Conservation (phyloP, 1,284 basidiomycete species). For the Moesziomyces sp. region DNA sequence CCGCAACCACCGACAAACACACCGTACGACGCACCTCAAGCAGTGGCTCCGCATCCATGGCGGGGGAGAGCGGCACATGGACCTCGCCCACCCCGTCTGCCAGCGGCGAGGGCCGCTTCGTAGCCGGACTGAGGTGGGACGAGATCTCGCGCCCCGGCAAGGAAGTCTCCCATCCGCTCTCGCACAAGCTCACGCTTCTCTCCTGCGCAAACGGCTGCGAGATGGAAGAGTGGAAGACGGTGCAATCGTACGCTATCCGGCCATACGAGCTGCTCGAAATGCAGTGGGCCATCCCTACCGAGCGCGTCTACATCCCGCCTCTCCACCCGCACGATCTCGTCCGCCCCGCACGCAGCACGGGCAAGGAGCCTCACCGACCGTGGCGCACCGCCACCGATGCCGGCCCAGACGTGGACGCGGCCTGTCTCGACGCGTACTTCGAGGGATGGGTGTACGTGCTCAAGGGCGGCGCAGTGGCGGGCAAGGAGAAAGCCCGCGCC, state of each 20-base stretch:
- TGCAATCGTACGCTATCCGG: conserved; percentile 38
- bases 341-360: conserved; percentile 1
- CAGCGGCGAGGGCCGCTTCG: conserved; percentile 4
- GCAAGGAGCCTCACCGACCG: conserved; percentile 3
- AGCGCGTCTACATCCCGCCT: conserved; percentile 46
- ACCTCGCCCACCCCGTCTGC: neutral
- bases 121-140: conserved; percentile 41
- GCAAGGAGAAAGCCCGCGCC: conserved; percentile 11
- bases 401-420: conserved; percentile 12
- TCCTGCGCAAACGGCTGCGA: conserved; percentile 50
- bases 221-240: conserved; percentile 57
- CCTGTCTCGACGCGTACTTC: conserved; percentile 48
- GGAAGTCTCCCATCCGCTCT: conserved; percentile 37
- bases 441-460: conserved; percentile 58
- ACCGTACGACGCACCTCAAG: conserved; percentile 16
- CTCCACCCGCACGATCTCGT: conserved; percentile 12
- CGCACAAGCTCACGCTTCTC: conserved; percentile 39
- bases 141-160: conserved; percentile 37
- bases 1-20: too few relatives aligned
- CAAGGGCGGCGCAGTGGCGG: conserved; percentile 29
- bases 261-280: conserved; percentile 57
- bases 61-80: neutral
- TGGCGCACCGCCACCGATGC: conserved; percentile 12
- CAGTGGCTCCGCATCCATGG: conserved; percentile 3
- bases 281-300: conserved; percentile 46